A percentile compares a stretch with the other conserved stretches of the same genome.
Conservation (phyloP, 2,329 filamentous ascomycete genomes). For the Diaporthe vexans region DNA sequence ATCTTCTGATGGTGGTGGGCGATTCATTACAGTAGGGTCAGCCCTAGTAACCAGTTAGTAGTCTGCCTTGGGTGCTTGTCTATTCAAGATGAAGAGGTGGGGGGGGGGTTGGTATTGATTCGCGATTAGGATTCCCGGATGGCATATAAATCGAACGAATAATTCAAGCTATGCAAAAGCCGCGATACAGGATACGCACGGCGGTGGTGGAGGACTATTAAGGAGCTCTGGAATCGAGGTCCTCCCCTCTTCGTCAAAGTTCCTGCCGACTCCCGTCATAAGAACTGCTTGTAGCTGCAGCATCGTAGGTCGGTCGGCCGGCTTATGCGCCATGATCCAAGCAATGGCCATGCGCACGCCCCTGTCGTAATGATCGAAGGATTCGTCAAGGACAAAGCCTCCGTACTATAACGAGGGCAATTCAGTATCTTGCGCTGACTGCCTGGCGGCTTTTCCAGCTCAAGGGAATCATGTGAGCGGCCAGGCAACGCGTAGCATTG, state of each 20-base stretch:
- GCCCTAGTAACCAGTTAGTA: not conserved
- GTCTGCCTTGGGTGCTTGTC: not conserved
- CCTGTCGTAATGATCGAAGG: not conserved
- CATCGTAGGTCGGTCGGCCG: not conserved
- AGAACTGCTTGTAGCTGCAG: not conserved
- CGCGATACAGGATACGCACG: not conserved
- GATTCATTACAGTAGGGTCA: not conserved
- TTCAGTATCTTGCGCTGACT: not conserved
- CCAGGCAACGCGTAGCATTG: too few species aligned
- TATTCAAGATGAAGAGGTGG: not conserved
- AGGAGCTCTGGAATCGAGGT: not conserved
- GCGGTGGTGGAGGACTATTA: not conserved
- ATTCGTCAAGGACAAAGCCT: not conserved
- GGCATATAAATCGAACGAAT: not conserved
- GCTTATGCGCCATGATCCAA: constrained; percentile 1
- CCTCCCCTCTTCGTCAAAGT: not conserved
- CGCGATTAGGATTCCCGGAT: too few species aligned
- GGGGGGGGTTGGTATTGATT: not conserved
- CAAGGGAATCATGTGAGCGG: too few species aligned
- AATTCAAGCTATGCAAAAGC: not conserved
- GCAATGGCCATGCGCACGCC: not conserved
- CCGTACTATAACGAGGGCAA: not conserved
- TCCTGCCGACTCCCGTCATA: too few species aligned
- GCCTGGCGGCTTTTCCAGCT: not conserved
- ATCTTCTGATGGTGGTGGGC: too few species aligned